Base-by-base conservation (phyloP, 352 stramenopile genomes). In the Globisporangium megalacanthum region DNA sequence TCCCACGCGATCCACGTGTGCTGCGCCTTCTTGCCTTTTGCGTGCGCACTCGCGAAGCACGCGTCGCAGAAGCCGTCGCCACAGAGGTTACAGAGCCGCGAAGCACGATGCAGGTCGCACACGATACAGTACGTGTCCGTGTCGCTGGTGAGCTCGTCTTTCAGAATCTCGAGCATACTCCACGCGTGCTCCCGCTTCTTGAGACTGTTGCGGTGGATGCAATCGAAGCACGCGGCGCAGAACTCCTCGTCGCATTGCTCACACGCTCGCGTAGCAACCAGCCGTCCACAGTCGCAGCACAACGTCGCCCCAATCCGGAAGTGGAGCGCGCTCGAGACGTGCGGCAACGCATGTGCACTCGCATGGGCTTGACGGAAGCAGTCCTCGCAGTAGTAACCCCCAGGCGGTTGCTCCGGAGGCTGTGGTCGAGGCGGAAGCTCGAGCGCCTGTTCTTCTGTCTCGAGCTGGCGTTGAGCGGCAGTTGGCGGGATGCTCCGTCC, bases 71-170 rank as follows among this genome's bases (percentile, higher is more conserved):
- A 94, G 0, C 77, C 81, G 41, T 94, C 84, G 13, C 78, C 84
- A 47, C 82, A 94, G 6, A 92, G 55, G 53, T 92, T 94, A 52
- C 84, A 94, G 3, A 92, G 59, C 36, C 55, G 64, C 5, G 70
- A 69, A 8, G 66, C 74, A 1, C 52, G 42, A 14, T 63, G 69
- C 3, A 89, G 56, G 25, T 88, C 80, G 29, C 84, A 94, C 56
- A 87, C 78, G 6, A 83, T 70, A 47, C 83, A 92, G 46, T 89
- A 88, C 0, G 60, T 64, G 57, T 94, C 84, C 1, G 60, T 74
- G 15, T 79, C 77, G 15, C 52, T 71, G 36, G 54, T 17, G 1
- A 92, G 65, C 50, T 79, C 47, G 22, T 86, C 76, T 25, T 88
- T 86, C 14, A 86, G 37, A 4, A 91, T 69, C 35, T 88, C 72